Percentiles rank a stretch among this genome's conserved stretches.
Conservation (phyloP, 441 rosid species). For the Rhodomyrtus psidioides region DNA sequence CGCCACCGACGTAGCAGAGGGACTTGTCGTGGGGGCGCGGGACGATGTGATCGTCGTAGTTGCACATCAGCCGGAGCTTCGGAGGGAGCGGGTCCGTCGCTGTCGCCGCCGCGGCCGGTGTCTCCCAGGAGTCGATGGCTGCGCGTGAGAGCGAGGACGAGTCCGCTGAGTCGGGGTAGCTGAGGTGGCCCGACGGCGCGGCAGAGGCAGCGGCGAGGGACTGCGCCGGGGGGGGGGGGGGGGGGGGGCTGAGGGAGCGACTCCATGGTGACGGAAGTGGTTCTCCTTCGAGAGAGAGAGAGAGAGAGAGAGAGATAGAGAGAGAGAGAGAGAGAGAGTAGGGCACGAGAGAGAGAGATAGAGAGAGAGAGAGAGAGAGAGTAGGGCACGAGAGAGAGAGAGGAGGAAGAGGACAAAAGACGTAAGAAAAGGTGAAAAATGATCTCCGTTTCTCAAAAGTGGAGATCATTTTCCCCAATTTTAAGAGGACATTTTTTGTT, state of each 20-base stretch:
- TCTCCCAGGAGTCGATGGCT: slow-evolving; percentile 57
- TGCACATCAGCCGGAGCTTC: slow-evolving; percentile 96
- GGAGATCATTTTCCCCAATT: too few species aligned
- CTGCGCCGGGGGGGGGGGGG: slow-evolving; percentile 5
- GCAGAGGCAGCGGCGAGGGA: slow-evolving; percentile 1
- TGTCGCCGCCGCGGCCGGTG: slow-evolving; percentile 20
- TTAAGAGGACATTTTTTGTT: too few species aligned
- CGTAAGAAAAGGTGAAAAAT: too few species aligned
- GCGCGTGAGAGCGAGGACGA: slow-evolving; percentile 83
- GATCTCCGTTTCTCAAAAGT: too few species aligned
- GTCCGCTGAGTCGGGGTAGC: slow-evolving; percentile 53
- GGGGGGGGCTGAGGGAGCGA: slow-evolving; percentile 10
- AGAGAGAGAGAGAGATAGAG: not conserved
- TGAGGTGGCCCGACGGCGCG: not conserved
- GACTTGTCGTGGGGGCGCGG: slow-evolving; percentile 96
- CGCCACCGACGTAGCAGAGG: slow-evolving; percentile 87
- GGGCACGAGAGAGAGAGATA: not conserved
- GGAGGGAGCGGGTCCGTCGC: slow-evolving; percentile 26
- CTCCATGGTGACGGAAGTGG: not conserved
- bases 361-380: too few species aligned
- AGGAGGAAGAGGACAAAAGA: too few species aligned
- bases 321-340: not conserved
- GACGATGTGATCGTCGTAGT: slow-evolving; percentile 87
- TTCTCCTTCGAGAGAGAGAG: too few species aligned
- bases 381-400: too few species aligned